Percentiles rank a stretch among this genome's conserved stretches.
These are phyloP conservation scores for Rubia tinctorum DNA, from an alignment of 305 asterid species.

Conservation along the genomic window DNA sequence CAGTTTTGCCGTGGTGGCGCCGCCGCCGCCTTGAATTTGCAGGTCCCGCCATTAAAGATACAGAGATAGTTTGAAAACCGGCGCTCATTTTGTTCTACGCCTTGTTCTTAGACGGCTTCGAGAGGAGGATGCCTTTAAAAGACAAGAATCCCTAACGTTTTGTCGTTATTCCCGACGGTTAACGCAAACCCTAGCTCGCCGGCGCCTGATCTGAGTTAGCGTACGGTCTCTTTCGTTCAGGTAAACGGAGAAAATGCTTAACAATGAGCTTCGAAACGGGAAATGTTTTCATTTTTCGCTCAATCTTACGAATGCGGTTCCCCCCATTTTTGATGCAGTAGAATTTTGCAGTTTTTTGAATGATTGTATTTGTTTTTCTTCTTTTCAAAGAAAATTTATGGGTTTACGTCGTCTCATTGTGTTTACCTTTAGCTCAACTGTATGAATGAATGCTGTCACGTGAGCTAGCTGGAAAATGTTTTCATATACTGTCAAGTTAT, in stretches of 20 bases:
- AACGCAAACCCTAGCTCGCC: constrained; percentile 20
- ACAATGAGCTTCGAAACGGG: background rate
- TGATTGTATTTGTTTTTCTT: too few species aligned
- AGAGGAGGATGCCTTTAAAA: constrained; percentile 13
- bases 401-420: background rate
- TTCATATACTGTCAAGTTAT: background rate
- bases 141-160: constrained; percentile 6
- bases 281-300: background rate
- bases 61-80: background rate
- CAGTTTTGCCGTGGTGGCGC: background rate
- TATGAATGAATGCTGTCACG: constrained; percentile 1
- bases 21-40: background rate
- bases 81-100: background rate
- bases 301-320: background rate
- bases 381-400: background rate
- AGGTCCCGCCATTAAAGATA: constrained; percentile 3
- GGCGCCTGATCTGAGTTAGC: constrained; percentile 12
- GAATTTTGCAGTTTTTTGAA: background rate
- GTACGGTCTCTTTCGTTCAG: constrained; percentile 3
- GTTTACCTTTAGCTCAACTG: background rate
- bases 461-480: background rate
- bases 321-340: background rate
- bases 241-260: constrained; percentile 10
- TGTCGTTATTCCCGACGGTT: background rate
- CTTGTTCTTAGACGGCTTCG: constrained; percentile 9